phyloP scores from a whole-genome alignment of 2,329 filamentous ascomycete genomes.

The Zelopaecilomyces penicillatus region DNA sequence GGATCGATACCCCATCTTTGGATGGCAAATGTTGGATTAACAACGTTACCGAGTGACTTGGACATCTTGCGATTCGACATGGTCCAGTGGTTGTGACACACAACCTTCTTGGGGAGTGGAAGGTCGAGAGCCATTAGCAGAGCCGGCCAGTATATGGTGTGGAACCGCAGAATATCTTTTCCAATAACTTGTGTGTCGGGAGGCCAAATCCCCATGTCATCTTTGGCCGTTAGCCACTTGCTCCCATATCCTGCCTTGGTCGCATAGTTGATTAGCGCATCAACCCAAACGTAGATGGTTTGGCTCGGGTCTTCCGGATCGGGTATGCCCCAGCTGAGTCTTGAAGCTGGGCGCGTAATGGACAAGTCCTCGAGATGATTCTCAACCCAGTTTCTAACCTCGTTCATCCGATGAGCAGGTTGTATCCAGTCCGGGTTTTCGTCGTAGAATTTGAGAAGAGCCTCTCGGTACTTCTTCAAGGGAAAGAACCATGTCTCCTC shows the following conservation, averaged over 20 bases:
- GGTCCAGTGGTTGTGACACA: conserved; percentile 94
- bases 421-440: conserved; percentile 71
- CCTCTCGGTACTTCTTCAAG: conserved; percentile 73
- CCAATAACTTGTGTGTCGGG: conserved; percentile 88
- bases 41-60: conserved; percentile 89
- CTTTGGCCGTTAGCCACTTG: conserved; percentile 55
- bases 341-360: conserved; percentile 70
- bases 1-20: conserved; percentile 81
- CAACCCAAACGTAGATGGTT: conserved; percentile 97
- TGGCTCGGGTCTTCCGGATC: conserved; percentile 79
- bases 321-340: conserved; percentile 79
- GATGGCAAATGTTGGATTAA: conserved; percentile 87
- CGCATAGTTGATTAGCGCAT: conserved; percentile 89
- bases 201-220: conserved; percentile 67
- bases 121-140: conserved; percentile 83
- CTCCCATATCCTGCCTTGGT: conserved; percentile 70
- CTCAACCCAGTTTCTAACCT: conserved; percentile 68
- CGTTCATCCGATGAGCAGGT: conserved; percentile 64
- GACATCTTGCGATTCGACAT: conserved; percentile 91
- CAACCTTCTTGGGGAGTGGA: conserved; percentile 66
- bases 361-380: conserved; percentile 79
- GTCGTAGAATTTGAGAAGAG: conserved; percentile 69
- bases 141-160: conserved; percentile 97
- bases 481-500: conserved; percentile 95
- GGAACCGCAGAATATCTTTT: conserved; percentile 94